A percentile compares a stretch with the other conserved stretches of the same genome.
These are phyloP conservation scores for Magnaporthiopsis incrustans DNA, from an alignment of 2,329 filamentous ascomycete species.

Conservation along the genomic window DNA sequence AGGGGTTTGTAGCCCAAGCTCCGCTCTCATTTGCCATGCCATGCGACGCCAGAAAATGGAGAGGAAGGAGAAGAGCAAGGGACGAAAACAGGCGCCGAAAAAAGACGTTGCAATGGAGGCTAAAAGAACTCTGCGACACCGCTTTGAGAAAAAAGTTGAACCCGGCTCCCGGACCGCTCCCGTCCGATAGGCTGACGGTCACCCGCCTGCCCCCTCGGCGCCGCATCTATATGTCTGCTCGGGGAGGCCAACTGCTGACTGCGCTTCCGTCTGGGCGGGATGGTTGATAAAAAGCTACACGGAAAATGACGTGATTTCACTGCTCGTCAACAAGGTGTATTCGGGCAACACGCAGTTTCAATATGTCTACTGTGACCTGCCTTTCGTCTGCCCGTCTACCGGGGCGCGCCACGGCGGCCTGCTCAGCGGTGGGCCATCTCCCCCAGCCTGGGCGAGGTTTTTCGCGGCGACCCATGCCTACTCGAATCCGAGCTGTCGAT, in stretches of 20 bases:
- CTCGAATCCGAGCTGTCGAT: slow-evolving; percentile 73
- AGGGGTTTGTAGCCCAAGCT: background rate
- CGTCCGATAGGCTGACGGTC: background rate
- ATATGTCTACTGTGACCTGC: slow-evolving; percentile 82
- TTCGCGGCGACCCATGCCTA: slow-evolving; percentile 79
- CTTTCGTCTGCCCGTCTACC: slow-evolving; percentile 76
- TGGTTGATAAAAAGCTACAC: slow-evolving; percentile 78
- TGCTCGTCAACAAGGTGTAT: slow-evolving; percentile 90
- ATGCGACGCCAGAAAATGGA: too few species aligned
- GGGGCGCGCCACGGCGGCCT: slow-evolving; percentile 60
- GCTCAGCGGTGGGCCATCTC: slow-evolving; percentile 67
- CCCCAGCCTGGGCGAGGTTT: slow-evolving; percentile 78
- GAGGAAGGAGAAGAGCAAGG: too few species aligned
- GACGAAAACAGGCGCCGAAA: too few species aligned
- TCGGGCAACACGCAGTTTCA: slow-evolving; percentile 86
- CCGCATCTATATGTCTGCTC: background rate
- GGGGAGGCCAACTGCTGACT: slow-evolving; percentile 12
- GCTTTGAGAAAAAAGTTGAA: too few species aligned
- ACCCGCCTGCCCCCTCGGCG: background rate
- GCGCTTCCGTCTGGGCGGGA: slow-evolving; percentile 34
- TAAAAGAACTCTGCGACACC: too few species aligned
- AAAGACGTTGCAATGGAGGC: too few species aligned
- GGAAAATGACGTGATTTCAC: slow-evolving; percentile 66
- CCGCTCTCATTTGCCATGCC: background rate
- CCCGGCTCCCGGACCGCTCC: too few species aligned